Evolutionary conservation across 1,284 basidiomycete genomes (phyloP).

Genomic region (Sanguinoderma infundibulare): DNA sequence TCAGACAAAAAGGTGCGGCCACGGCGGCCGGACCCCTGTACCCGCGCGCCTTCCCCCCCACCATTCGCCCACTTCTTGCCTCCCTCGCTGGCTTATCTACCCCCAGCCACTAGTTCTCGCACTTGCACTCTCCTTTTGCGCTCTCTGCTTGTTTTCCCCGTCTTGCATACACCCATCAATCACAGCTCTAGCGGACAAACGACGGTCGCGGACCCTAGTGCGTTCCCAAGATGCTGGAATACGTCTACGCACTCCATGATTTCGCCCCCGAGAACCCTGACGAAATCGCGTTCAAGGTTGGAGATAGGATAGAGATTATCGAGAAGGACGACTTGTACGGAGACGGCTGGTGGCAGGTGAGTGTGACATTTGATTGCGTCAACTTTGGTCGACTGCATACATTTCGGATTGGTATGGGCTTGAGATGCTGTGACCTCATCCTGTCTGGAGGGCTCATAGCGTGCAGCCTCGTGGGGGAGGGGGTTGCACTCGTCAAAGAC

Average conservation of each 20-base stretch:
- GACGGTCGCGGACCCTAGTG: conserved; percentile 1
- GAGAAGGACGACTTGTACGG: conserved; percentile 94
- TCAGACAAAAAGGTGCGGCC: background rate
- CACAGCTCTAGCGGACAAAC: background rate
- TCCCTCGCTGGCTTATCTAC: conserved; percentile 2
- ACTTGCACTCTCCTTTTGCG: conserved; percentile 2
- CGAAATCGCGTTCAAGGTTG: conserved; percentile 87
- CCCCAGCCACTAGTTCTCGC: background rate
- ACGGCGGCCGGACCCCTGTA: background rate
- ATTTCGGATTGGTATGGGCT: too few species aligned
- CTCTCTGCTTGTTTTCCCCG: background rate
- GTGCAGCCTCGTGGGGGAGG: too few species aligned
- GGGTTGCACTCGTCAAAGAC: too few species aligned
- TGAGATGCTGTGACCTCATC: too few species aligned
- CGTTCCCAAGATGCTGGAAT: conserved; percentile 45
- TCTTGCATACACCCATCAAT: background rate
- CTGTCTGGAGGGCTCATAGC: background rate
- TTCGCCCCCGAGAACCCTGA: conserved; percentile 94
- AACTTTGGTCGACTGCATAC: background rate
- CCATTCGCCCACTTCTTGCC: background rate
- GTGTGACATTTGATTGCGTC: conserved; percentile 35
- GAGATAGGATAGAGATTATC: conserved; percentile 87
- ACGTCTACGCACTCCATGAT: conserved; percentile 84
- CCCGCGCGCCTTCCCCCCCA: background rate
- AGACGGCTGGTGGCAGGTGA: conserved; percentile 99